Evolutionary conservation across 495 filamentous ascomycete species (phyloP), one percentile per base, ranked within the genome.

Genomic region (Staphylotrichum tortipilum): DNA sequence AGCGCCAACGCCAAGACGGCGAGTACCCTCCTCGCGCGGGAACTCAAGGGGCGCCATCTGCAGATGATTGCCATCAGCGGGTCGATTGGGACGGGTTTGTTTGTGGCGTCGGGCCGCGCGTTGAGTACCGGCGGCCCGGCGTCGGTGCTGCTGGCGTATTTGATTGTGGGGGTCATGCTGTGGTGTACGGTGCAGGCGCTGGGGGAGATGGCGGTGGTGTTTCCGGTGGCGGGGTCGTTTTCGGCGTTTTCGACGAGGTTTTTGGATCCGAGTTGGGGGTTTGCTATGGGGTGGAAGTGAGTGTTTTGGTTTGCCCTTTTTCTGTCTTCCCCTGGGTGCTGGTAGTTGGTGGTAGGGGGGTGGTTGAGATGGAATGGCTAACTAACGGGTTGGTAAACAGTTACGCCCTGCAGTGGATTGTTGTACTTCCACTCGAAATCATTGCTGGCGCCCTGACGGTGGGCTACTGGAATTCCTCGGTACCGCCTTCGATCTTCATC

Each of bases 31-130:
- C 74, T 97, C 24, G 78, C 84, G 39, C 73, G 92, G 49, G 77
- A 76, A 56, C 64, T 96, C 39, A 94, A 94, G 68, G 81, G 83
- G 5, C 77, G 90, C 15, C 90, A 96, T 68, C 65, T 95, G 58
- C 89, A 95, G 74, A 95, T 95, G 89, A 95, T 95, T 70, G 90
- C 90, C 17, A 95, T 96, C 59, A 88, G 89, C 54, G 92, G 92
- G 44, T 94, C 88, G 2, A 97, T 98, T 56, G 92, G 91, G 49
- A 94, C 90, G 29, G 91, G 90, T 57, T 75, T 97, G 18, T 95
- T 97, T 65, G 88, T 97, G 37, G 85, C 84, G 37, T 91, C 87
- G 1, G 91, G 91, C 14, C 74, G 69, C 38, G 86, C 90, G 21
- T 74, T 97, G 51, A 73, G 80, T 26, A 71, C 76, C 9, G 92